Evolutionary conservation across 768 basidiomycete genomes (phyloP), one percentile per base, ranked within the genome.

Genomic region (Termitomyces sp.): DNA sequence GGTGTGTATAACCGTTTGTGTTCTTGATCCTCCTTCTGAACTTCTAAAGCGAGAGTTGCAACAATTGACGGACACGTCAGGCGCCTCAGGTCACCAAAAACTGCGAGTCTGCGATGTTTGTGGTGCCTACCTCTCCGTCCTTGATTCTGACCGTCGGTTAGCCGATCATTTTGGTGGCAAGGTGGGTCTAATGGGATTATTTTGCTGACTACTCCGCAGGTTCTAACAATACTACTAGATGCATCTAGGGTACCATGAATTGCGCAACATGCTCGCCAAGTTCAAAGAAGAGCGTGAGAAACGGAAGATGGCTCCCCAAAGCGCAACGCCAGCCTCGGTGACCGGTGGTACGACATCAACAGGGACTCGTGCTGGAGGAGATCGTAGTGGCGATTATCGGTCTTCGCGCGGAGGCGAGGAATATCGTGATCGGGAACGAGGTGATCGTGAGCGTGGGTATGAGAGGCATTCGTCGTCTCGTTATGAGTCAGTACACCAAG

Each of bases 111-210:
- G 97, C 77, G 97, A 99, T 77, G 95, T 98, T 29, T 99, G 97
- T 70, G 97, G 97, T 66, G 97, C 97, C n/a, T 98, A 98, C 79
- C 82, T 99, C 44, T 96, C 93, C 16, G 92, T 99, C 37, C 81
- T 98, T 47, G 97, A 99, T 75, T 98, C 96, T 57, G 97, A 99
- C 78, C 87, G 96, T 71, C 94, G 97, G 70, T 78, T 99, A 59
- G 97, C 97, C 51, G 97, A 99, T 78, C 97, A 99, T 73, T 99
- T 99, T 78, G 97, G 97, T 74, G 97, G 97, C 67, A 99, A 99
- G 80, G 96, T 92, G 66, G 71, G 89, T 73, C 59, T 19, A 32
- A 48, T 34, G 54, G 44, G 32, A 53, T 56, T n/a, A n/a, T 55
- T 63, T 32, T 63, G 63, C 53, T 47, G 45, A 45, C 27, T 59